Conservation (phyloP, 768 basidiomycete species). For the Lactarius trivialis region DNA sequence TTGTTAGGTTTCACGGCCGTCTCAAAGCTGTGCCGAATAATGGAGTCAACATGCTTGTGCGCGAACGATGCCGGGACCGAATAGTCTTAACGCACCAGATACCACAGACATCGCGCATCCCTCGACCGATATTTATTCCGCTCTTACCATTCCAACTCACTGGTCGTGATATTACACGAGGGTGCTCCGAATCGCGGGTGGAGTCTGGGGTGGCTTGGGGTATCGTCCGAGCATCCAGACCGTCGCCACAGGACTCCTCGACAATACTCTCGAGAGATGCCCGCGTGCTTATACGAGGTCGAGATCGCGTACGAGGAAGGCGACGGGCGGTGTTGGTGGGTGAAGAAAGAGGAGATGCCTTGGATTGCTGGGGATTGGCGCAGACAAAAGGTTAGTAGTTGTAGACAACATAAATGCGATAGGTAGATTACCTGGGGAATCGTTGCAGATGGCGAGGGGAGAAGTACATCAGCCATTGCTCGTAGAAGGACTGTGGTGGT, state of each 20-base stretch:
- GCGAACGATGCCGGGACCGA: background rate
- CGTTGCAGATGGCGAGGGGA: background rate
- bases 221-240: background rate
- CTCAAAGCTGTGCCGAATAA: conserved; percentile 21
- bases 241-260: conserved; percentile 11
- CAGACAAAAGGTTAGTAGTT: background rate
- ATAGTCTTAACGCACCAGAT: conserved; percentile 21
- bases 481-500: conserved; percentile 1
- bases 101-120: conserved; percentile 22
- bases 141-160: conserved; percentile 21
- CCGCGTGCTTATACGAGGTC: conserved; percentile 13
- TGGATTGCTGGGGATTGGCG: background rate
- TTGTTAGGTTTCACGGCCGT: conserved; percentile 23
- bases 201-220: background rate
- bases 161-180: background rate
- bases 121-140: conserved; percentile 13
- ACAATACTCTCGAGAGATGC: conserved; percentile 23
- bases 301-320: conserved; percentile 14
- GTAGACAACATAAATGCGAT: background rate
- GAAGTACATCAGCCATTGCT: conserved; percentile 1
- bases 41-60: background rate
- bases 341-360: conserved; percentile 14
- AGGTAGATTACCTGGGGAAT: conserved; percentile 6
- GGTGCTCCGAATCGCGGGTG: background rate
- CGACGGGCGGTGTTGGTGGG: conserved; percentile 10